Evolutionary conservation across 176 grass and related monocot species (phyloP).

Genomic region (Triticum turgidum): DNA sequence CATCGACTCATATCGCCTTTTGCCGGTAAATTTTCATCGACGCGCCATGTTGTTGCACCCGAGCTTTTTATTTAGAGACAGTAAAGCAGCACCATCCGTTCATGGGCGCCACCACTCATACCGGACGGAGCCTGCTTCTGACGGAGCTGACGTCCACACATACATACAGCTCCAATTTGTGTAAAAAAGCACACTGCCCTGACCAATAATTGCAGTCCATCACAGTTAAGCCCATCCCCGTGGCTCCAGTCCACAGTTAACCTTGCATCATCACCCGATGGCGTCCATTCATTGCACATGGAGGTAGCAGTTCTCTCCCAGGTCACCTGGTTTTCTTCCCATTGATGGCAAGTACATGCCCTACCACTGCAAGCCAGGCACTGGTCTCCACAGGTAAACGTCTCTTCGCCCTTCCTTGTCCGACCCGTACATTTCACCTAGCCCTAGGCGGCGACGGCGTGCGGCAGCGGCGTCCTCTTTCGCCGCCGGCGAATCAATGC

Average conservation of each 20-base stretch:
- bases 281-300: constrained; percentile 49
- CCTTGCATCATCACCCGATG: no score
- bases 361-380: background rate
- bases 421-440: background rate
- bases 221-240: constrained; percentile 18
- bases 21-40: constrained; percentile 22
- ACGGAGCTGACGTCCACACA: constrained; percentile 30
- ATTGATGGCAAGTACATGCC: constrained; percentile 36
- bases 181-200: constrained; percentile 38
- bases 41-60: background rate
- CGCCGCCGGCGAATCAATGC: constrained; percentile 21
- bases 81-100: constrained; percentile 19
- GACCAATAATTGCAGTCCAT: constrained; percentile 37
- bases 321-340: background rate
- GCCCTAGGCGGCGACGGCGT: background rate
- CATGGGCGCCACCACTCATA: background rate
- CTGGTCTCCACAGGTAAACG: constrained; percentile 17
- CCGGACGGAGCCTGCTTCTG: constrained; percentile 23
- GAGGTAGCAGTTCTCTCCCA: constrained; percentile 6
- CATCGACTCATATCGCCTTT: background rate
- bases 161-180: constrained; percentile 13
- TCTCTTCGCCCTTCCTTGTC: background rate
- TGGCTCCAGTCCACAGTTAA: background rate
- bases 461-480: background rate
- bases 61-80: background rate